Percentiles rank a stretch among this genome's conserved stretches.
phyloP scores from a whole-genome alignment of 345 rosid species.

The Corymbia maculata region DNA sequence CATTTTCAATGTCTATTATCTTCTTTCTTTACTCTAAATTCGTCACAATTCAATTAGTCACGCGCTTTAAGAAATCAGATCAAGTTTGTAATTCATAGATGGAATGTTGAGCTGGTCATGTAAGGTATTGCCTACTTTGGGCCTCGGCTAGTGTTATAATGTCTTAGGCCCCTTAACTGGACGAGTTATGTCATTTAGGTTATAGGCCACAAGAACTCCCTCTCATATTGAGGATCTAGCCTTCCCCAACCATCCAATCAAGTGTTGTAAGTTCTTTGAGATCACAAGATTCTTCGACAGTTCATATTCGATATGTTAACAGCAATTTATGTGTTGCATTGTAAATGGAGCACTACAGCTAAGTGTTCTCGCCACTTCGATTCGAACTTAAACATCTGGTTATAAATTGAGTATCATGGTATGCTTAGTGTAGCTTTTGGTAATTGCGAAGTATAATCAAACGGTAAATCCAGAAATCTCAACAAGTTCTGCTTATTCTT shows the following conservation, averaged over 20 bases:
- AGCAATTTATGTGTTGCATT: neutral
- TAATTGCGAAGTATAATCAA: neutral
- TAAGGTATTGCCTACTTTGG: neutral
- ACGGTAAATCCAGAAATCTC: neutral
- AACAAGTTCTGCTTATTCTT: neutral
- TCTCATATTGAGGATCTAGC: neutral
- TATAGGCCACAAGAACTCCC: neutral
- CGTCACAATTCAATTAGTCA: neutral
- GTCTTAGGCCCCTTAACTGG: neutral
- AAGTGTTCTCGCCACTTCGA: neutral
- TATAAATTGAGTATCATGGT: neutral
- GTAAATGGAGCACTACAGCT: neutral
- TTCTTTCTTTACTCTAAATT: neutral
- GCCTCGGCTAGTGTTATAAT: neutral
- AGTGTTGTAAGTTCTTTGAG: neutral
- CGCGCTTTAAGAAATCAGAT: neutral
- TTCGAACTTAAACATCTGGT: neutral
- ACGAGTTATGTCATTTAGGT: neutral
- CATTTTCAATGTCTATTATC: neutral
- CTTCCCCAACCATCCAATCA: neutral
- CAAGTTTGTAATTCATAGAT: neutral
- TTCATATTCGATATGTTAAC: neutral
- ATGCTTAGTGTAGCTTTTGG: neutral
- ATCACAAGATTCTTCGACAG: neutral
- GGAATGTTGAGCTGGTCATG: neutral